Percentiles rank a stretch among this genome's conserved stretches.
phyloP scores from a whole-genome alignment of 2,329 filamentous ascomycete genomes.

The Aspergillus uvarum region DNA sequence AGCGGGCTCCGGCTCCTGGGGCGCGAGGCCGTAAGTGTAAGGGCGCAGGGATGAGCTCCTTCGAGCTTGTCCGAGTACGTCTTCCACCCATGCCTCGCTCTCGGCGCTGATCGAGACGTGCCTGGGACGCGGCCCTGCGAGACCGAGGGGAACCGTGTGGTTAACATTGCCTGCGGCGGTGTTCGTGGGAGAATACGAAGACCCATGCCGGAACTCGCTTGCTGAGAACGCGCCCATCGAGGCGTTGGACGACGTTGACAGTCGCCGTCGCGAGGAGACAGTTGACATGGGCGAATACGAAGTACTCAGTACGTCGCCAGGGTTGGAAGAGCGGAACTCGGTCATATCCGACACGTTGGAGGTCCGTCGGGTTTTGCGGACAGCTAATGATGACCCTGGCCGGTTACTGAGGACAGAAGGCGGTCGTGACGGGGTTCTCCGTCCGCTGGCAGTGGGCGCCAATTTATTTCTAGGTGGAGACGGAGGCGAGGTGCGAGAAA shows the following conservation, averaged over 20 bases:
- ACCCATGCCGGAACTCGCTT: constrained; percentile 27
- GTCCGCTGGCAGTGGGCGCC: constrained; percentile 25
- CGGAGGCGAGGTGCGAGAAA: constrained; percentile 36
- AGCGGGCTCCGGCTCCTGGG: constrained; percentile 18
- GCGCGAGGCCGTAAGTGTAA: constrained; percentile 22
- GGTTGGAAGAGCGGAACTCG: constrained; percentile 27
- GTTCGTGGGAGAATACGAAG: constrained; percentile 28
- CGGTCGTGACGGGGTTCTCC: constrained; percentile 39
- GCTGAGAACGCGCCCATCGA: constrained; percentile 35
- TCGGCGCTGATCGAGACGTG: constrained; percentile 45
- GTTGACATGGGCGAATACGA: constrained; percentile 32
- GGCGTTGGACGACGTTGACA: constrained; percentile 41
- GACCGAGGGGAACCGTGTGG: constrained; percentile 43
- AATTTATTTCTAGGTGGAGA: constrained; percentile 28
- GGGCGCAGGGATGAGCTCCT: constrained; percentile 37
- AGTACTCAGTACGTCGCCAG: constrained; percentile 29
- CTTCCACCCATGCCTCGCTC: constrained; percentile 50
- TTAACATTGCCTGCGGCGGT: constrained; percentile 15
- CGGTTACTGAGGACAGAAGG: constrained; percentile 37
- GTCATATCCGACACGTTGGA: constrained; percentile 36
- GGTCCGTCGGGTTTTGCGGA: constrained; percentile 40
- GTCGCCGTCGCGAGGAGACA: constrained; percentile 30
- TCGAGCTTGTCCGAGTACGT: constrained; percentile 46
- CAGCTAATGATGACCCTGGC: constrained; percentile 39
- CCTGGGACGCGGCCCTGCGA: constrained; percentile 44